Evolutionary conservation across 345 rosid species (phyloP).

Genomic region (Eucalyptus lansdowneana): DNA sequence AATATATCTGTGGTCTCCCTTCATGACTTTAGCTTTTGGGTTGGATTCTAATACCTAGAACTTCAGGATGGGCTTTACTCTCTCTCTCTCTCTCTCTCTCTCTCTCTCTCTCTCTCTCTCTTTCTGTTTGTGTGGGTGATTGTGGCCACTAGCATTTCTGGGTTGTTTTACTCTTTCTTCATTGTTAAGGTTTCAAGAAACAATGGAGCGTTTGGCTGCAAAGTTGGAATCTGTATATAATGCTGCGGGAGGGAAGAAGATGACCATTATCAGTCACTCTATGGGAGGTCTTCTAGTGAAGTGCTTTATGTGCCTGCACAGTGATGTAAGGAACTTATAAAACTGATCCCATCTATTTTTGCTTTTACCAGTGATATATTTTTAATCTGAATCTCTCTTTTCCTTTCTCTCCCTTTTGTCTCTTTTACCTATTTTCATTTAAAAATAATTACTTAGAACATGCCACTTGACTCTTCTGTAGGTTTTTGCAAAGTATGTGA

Average conservation of each 20-base stretch:
- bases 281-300: conserved; percentile 95
- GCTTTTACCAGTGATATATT: not conserved
- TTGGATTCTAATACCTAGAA: not conserved
- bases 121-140: not conserved
- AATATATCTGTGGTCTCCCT: not conserved
- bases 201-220: conserved; percentile 52
- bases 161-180: not conserved
- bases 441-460: not conserved
- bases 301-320: conserved; percentile 80
- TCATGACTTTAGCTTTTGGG: not conserved
- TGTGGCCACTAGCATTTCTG: not conserved
- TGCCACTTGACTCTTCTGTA: conserved; percentile 2
- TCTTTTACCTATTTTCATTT: not conserved
- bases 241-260: conserved; percentile 87
- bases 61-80: not conserved
- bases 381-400: not conserved
- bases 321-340: conserved; percentile 37
- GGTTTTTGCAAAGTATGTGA: conserved; percentile 85
- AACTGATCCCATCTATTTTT: not conserved
- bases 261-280: conserved; percentile 79
- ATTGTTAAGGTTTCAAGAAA: conserved; percentile 51
- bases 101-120: no score
- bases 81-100: not conserved
- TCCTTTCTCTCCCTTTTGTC: not conserved
- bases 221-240: conserved; percentile 57